A percentile compares a stretch with the other conserved stretches of the same genome.
These are phyloP conservation scores for Fonsecaea pugnacius DNA, from an alignment of 2,329 filamentous ascomycete species.

Conservation along the genomic window DNA sequence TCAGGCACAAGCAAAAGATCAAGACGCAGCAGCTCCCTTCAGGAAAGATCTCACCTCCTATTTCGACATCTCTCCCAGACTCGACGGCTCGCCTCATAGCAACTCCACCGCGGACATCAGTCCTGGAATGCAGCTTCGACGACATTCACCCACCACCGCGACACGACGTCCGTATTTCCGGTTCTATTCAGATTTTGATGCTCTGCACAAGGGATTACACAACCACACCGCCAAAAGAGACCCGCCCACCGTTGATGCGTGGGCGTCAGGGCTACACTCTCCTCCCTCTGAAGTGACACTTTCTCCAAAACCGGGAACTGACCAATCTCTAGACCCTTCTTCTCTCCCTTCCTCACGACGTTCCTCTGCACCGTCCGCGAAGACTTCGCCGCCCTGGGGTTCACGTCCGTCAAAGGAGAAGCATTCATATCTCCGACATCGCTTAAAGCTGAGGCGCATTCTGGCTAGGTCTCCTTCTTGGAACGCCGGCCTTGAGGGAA, in stretches of 20 bases:
- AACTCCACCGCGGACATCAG: constrained; percentile 15
- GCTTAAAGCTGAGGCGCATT: constrained; percentile 10
- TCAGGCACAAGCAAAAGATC: background rate
- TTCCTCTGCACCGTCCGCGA: background rate
- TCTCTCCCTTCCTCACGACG: background rate
- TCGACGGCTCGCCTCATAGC: constrained; percentile 6
- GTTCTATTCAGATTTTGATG: constrained; percentile 23
- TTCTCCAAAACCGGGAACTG: background rate
- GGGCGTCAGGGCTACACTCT: background rate
- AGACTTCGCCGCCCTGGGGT: constrained; percentile 1
- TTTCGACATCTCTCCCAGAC: constrained; percentile 23
- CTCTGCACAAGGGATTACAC: constrained; percentile 20
- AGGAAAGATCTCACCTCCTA: constrained; percentile 25
- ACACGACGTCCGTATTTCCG: constrained; percentile 5
- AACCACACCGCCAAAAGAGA: constrained; percentile 19
- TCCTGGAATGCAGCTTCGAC: constrained; percentile 5
- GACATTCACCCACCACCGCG: background rate
- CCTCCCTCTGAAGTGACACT: background rate
- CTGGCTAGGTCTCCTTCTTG: constrained; percentile 28
- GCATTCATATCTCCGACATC: constrained; percentile 12
- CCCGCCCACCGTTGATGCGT: background rate
- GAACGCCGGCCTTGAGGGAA: constrained; percentile 20
- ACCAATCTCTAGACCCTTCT: background rate
- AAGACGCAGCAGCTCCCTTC: constrained; percentile 14
- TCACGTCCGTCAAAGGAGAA: constrained; percentile 10